Evolutionary conservation across 2,329 filamentous ascomycete species (phyloP).

Genomic region (Akanthomyces lecanii): DNA sequence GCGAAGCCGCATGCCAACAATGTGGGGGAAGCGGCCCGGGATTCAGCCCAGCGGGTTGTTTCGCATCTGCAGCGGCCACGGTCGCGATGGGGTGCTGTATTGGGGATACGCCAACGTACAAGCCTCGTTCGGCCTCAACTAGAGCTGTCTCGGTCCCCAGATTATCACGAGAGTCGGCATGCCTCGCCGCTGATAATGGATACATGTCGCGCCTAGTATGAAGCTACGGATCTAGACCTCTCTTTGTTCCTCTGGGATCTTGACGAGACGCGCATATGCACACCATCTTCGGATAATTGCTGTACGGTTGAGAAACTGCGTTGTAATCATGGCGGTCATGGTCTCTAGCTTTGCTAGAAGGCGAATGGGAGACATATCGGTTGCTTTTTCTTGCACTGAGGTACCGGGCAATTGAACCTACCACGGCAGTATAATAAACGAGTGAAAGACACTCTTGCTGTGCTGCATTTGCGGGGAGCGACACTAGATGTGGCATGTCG

Average conservation of each 20-base stretch:
- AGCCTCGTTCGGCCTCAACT: not conserved
- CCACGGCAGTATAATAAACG: not conserved
- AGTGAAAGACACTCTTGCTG: not conserved
- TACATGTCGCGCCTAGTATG: not conserved
- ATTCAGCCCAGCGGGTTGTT: not conserved
- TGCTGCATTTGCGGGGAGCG: not conserved
- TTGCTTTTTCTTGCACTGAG: not conserved
- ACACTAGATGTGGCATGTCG: constrained; percentile 4
- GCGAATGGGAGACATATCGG: not conserved
- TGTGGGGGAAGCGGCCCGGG: not conserved
- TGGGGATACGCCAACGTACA: not conserved
- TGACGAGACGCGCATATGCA: not conserved
- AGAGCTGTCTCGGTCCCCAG: not conserved
- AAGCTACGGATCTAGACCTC: not conserved
- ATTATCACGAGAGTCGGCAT: no score
- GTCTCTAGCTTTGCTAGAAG: not conserved
- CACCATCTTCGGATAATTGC: no score
- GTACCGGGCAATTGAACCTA: not conserved
- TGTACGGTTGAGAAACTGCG: not conserved
- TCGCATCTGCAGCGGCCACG: not conserved
- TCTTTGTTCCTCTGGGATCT: not conserved
- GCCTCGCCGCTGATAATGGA: not conserved
- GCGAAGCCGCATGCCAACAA: constrained; percentile 1
- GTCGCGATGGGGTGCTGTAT: not conserved
- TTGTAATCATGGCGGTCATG: not conserved